A percentile compares a stretch with the other conserved stretches of the same genome.
phyloP scores from a whole-genome alignment of 495 filamentous ascomycete species.

The Aspergillus incahuasiensis region DNA sequence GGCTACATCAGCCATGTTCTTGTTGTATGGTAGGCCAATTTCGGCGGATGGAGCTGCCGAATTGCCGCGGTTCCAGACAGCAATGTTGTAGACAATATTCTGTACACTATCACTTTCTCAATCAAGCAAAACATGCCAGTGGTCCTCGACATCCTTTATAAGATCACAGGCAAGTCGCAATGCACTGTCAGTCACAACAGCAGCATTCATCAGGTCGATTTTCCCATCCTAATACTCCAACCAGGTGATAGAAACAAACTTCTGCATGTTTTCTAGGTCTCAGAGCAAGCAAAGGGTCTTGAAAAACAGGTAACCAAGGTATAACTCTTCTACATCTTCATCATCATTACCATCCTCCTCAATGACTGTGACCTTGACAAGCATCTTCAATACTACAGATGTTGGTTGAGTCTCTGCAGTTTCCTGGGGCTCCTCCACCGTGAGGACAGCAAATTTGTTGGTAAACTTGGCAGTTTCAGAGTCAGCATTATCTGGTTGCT shows the following conservation, averaged over 20 bases:
- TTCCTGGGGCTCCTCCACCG: conserved; percentile 30
- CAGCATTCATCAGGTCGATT: conserved; percentile 30
- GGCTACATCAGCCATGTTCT: conserved; percentile 25
- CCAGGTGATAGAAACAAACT: conserved; percentile 26
- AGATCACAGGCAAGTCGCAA: conserved; percentile 25
- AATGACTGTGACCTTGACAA: conserved; percentile 22
- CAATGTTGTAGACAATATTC: conserved; percentile 17
- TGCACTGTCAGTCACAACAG: conserved; percentile 29
- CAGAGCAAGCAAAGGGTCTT: conserved; percentile 26
- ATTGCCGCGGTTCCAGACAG: conserved; percentile 14
- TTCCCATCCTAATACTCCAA: conserved; percentile 28
- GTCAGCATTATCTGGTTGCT: conserved; percentile 12
- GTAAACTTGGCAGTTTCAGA: conserved; percentile 15
- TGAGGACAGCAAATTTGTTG: conserved; percentile 29
- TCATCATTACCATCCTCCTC: conserved; percentile 25
- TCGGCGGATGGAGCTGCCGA: conserved; percentile 20
- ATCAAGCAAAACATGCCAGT: conserved; percentile 16
- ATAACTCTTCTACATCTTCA: conserved; percentile 15
- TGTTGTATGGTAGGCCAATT: conserved; percentile 30
- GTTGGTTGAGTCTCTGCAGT: conserved; percentile 9
- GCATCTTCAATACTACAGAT: conserved; percentile 16
- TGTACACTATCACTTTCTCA: conserved; percentile 14
- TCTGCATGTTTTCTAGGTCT: conserved; percentile 25
- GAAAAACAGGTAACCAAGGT: conserved; percentile 22
- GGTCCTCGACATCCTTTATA: conserved; percentile 17